Evolutionary conservation across 192 early-diverging fungal genomes (phyloP).

Genomic region (Coemansia sp.): DNA sequence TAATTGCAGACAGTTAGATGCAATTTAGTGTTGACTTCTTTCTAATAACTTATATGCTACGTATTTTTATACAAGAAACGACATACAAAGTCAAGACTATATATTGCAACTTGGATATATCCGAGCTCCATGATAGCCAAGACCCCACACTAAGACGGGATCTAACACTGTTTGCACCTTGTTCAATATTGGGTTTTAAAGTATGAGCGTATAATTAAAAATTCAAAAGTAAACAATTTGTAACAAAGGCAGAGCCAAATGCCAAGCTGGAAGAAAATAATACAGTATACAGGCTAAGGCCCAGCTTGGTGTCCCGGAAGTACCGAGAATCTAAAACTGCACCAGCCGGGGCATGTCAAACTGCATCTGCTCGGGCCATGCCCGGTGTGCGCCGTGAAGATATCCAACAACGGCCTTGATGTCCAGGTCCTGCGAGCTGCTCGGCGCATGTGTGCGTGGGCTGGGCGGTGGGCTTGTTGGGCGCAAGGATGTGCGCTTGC

Average conservation of each 20-base stretch:
- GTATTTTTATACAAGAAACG: too few relatives aligned
- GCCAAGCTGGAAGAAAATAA: not conserved
- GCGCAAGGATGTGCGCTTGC: slow-evolving; percentile 22
- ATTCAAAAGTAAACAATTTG: not conserved
- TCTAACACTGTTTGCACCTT: too few relatives aligned
- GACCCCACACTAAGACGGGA: too few relatives aligned
- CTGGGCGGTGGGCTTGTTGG: slow-evolving; percentile 24
- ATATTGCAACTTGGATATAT: too few relatives aligned
- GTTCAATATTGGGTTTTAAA: too few relatives aligned
- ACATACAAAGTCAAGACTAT: too few relatives aligned
- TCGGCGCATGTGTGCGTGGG: slow-evolving; percentile 6
- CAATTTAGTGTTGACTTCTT: too few relatives aligned
- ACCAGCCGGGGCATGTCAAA: slow-evolving; percentile 48
- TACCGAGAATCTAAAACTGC: slow-evolving; percentile 16
- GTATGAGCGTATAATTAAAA: too few relatives aligned
- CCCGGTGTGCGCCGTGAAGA: slow-evolving; percentile 28
- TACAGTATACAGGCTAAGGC: not conserved
- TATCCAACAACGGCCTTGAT: slow-evolving; percentile 44
- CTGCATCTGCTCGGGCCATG: slow-evolving; percentile 47
- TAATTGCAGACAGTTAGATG: too few relatives aligned
- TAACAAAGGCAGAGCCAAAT: not conserved
- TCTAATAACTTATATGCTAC: too few relatives aligned
- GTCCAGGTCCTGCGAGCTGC: slow-evolving; percentile 14
- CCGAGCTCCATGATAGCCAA: too few relatives aligned
- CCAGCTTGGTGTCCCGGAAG: not conserved